Evolutionary conservation across 1,284 basidiomycete species (phyloP).

Genomic region (Ceratobasidium sp.): DNA sequence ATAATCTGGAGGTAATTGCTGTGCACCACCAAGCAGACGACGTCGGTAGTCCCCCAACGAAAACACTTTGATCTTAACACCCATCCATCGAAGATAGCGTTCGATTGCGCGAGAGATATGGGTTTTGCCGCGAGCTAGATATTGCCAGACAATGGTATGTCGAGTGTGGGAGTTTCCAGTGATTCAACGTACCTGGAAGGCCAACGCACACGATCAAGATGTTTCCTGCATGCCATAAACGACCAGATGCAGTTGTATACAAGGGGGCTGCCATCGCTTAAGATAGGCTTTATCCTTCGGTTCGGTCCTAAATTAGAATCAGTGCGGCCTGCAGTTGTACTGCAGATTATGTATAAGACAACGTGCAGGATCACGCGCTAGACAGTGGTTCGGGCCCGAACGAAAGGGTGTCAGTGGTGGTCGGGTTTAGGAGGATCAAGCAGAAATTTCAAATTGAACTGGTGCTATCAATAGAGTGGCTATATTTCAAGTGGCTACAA

Average conservation of each 20-base stretch:
- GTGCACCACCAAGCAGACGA: constrained; percentile 86
- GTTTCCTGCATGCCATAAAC: constrained; percentile 94
- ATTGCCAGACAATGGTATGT: neutral
- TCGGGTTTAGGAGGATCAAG: neutral
- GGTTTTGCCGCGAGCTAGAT: constrained; percentile 85
- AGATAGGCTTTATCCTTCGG: neutral
- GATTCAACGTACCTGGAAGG: constrained; percentile 63
- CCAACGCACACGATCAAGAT: constrained; percentile 93
- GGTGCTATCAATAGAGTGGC: neutral
- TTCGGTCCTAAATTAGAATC: neutral
- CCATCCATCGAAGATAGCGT: constrained; percentile 96
- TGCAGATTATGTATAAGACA: too few species aligned
- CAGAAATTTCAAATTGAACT: neutral
- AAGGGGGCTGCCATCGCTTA: constrained; percentile 80
- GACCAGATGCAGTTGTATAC: constrained; percentile 76
- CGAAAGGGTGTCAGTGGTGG: neutral
- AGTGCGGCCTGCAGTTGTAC: too few species aligned
- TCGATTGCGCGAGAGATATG: constrained; percentile 96
- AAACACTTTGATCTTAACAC: constrained; percentile 93
- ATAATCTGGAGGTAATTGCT: constrained; percentile 90
- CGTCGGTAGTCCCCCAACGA: constrained; percentile 95
- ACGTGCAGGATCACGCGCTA: neutral
- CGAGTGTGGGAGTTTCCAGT: too few species aligned
- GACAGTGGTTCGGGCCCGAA: neutral
- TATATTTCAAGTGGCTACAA: neutral